Evolutionary conservation across 1,284 basidiomycete species (phyloP).

Genomic region (Phellopilus nigrolimitatus): DNA sequence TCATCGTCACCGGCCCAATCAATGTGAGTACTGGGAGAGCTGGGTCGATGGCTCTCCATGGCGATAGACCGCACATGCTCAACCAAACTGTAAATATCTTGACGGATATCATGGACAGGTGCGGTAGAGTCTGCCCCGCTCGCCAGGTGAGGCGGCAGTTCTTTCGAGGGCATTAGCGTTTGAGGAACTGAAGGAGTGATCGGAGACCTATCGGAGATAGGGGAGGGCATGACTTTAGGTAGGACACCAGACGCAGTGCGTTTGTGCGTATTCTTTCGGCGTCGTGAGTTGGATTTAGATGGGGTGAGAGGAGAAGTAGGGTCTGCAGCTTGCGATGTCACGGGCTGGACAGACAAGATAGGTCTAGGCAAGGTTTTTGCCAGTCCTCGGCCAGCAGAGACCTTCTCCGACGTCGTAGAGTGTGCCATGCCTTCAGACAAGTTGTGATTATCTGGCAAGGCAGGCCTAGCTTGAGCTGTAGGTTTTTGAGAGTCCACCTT

Average conservation of each 20-base stretch:
- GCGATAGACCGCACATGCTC: conserved; percentile 24
- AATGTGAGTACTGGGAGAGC: conserved; percentile 41
- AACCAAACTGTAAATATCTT: conserved; percentile 22
- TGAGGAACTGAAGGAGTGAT: not conserved
- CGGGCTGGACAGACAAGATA: conserved; percentile 24
- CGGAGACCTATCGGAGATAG: not conserved
- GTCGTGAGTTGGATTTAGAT: conserved; percentile 12
- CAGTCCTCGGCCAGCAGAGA: not conserved
- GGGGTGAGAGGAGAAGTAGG: conserved; percentile 7
- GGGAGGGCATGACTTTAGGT: not conserved
- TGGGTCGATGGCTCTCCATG: conserved; percentile 20
- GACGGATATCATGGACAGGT: conserved; percentile 17
- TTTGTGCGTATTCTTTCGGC: conserved; percentile 8
- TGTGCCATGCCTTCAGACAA: not conserved
- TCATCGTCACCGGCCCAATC: conserved; percentile 85
- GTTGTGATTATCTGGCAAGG: not conserved
- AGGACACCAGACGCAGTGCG: not conserved
- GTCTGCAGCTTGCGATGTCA: not conserved
- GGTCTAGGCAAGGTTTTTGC: conserved; percentile 26
- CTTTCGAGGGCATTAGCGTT: conserved; percentile 4
- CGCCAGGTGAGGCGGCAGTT: not conserved
- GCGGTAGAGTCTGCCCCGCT: not conserved
- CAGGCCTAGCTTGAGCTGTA: not conserved
- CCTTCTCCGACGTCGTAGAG: not conserved
- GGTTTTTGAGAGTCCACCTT: not conserved